These are phyloP conservation scores for Backusella luteola DNA, from an alignment of 192 early-diverging fungal genomes.

Conservation along the genomic window DNA sequence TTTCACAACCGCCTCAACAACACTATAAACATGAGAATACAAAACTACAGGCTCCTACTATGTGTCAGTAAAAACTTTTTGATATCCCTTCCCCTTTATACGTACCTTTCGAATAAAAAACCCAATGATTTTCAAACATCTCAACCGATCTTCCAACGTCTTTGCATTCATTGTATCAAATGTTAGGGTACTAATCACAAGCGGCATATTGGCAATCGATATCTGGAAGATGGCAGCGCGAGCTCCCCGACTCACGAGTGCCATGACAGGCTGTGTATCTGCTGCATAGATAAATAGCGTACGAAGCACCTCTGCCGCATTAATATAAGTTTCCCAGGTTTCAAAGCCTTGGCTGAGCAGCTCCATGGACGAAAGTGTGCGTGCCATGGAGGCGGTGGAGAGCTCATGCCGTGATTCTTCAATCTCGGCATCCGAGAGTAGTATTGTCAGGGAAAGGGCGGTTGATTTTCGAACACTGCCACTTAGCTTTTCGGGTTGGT, in stretches of 20 bases:
- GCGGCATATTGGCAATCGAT: conserved; percentile 56
- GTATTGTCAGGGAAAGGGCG: conserved; percentile 63
- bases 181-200: conserved; percentile 74
- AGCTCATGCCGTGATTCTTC: conserved; percentile 35
- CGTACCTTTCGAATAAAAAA: conserved; percentile 73
- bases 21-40: conserved; percentile 54
- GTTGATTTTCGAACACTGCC: conserved; percentile 55
- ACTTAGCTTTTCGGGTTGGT: conserved; percentile 48
- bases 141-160: conserved; percentile 52
- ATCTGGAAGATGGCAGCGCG: conserved; percentile 71
- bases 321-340: conserved; percentile 75
- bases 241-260: conserved; percentile 54
- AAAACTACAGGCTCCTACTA: conserved; percentile 66
- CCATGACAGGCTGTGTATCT: conserved; percentile 34
- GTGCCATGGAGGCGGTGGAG: conserved; percentile 6
- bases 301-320: conserved; percentile 58
- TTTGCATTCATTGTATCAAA: conserved; percentile 74
- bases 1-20: conserved; percentile 80
- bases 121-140: conserved; percentile 64
- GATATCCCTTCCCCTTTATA: conserved; percentile 9
- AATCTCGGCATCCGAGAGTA: conserved; percentile 59
- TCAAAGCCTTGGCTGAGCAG: conserved; percentile 70
- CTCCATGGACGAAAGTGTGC: conserved; percentile 50
- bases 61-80: neutral
- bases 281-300: conserved; percentile 58